Percentiles rank a stretch among this genome's conserved stretches.
These are phyloP conservation scores for Rhodamnia argentea DNA, from an alignment of 345 rosid species.

Conservation along the genomic window DNA sequence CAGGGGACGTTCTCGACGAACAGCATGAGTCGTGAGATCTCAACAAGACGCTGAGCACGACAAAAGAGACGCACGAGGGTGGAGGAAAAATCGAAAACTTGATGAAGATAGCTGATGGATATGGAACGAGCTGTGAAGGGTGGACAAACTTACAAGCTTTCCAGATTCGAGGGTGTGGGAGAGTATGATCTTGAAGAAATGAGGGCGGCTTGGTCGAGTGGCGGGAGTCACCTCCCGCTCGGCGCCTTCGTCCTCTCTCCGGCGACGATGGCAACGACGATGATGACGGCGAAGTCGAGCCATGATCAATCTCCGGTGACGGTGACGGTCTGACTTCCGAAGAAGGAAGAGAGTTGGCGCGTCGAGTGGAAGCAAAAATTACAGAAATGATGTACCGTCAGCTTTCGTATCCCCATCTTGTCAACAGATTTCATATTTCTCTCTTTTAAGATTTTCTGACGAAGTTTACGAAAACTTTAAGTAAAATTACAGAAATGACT, in stretches of 20 bases:
- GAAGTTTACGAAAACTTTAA: background rate
- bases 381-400: background rate
- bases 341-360: background rate
- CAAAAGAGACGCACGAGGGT: background rate
- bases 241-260: background rate
- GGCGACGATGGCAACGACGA: background rate
- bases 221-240: background rate
- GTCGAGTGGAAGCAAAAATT: background rate
- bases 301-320: background rate
- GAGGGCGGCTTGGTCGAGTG: background rate
- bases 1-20: background rate
- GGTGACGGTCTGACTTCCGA: background rate
- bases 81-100: background rate
- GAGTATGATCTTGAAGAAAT: background rate
- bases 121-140: background rate
- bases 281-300: background rate
- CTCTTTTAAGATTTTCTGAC: background rate
- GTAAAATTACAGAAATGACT: too few species aligned
- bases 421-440: background rate
- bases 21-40: background rate
- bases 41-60: background rate
- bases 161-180: background rate
- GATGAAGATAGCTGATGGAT: background rate
- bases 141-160: background rate
- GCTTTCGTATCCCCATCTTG: background rate